Base-by-base conservation (phyloP, 2,329 filamentous ascomycete genomes). In the Neopestalotiopsis sp. region DNA sequence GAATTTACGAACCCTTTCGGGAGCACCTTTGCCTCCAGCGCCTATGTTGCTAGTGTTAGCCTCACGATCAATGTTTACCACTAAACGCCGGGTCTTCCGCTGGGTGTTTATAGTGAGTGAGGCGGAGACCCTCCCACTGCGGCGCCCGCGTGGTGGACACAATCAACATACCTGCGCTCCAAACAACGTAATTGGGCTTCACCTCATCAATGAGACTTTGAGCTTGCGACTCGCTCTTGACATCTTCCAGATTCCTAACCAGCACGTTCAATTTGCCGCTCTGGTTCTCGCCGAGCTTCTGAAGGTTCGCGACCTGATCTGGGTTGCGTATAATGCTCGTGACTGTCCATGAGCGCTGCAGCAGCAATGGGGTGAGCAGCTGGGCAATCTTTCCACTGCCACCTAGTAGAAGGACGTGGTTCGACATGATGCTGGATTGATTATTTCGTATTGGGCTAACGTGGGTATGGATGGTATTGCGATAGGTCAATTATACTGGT, bases 371-470 rank as follows among this genome's bases (percentile, higher is more conserved):
- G 9, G 93, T 96, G 52, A 96, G 86, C 58, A 91, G 82, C 69
- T 93, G 89, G 72, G 93, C 88, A 69, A 96, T 81, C 78, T 94
- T 94, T 82, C 94, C 94, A 82, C 95, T 93, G 75, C 93, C 94
- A 75, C 93, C 93, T 71, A 96, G 88, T 72, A 96, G 81, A 70
- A 95, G 89, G 69, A 95, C 89, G 76, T 88, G 84, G 28, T 65
- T 66, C 34, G 68, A 30, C 68, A 69, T 69, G 40, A n/a, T 52
- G 45, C 45, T 38, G 34, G 10, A 7, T 38, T 38, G 34, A 10
- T 6, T 38, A 9, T 38, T 38, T 38, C 10, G 34, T 38, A 9
- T 6, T 38, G 6, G 34, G 34, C 6, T 10, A 10, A 7, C 2
- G 10, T 10, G 6, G 34, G 34, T 10, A 10, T 6, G 34, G 6